Percentiles rank a stretch among this genome's conserved stretches.
phyloP scores from a whole-genome alignment of 176 grass and related monocot species.

The Triticum dicoccoides region DNA sequence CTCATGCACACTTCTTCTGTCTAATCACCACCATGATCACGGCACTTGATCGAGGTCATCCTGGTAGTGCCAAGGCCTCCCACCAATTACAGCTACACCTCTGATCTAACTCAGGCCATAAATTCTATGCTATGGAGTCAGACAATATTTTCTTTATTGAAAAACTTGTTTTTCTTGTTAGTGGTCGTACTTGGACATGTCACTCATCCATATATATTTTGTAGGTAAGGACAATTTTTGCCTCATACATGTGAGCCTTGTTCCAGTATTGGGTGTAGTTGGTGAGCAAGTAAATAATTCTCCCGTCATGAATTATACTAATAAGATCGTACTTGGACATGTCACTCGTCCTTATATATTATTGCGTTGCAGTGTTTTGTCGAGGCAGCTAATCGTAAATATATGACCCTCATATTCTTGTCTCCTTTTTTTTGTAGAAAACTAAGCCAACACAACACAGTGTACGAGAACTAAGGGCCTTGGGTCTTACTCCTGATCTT shows the following conservation, averaged over 20 bases:
- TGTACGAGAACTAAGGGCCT: constrained; percentile 86
- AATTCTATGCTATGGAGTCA: neutral
- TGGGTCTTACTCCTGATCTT: constrained; percentile 96
- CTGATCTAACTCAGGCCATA: neutral
- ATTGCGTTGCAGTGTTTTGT: neutral
- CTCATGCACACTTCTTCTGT: neutral
- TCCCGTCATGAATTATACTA: constrained; percentile 22
- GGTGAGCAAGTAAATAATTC: constrained; percentile 92
- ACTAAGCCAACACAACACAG: constrained; percentile 99
- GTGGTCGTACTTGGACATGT: neutral
- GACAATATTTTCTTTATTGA: neutral
- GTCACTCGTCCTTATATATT: neutral
- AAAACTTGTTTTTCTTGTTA: neutral
- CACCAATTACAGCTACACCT: constrained; percentile 5
- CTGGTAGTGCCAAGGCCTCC: neutral
- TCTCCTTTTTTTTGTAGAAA: constrained; percentile 59
- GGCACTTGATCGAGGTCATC: neutral
- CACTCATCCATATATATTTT: constrained; percentile 31
- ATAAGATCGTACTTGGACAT: neutral
- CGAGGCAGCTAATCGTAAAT: neutral
- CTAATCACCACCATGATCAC: neutral
- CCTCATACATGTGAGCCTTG: constrained; percentile 97
- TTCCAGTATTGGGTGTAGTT: constrained; percentile 91
- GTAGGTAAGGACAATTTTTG: constrained; percentile 96
- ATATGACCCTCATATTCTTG: neutral